Evolutionary conservation across 352 stramenopile species (phyloP).

Genomic region (Elongisporangium anandrum): DNA sequence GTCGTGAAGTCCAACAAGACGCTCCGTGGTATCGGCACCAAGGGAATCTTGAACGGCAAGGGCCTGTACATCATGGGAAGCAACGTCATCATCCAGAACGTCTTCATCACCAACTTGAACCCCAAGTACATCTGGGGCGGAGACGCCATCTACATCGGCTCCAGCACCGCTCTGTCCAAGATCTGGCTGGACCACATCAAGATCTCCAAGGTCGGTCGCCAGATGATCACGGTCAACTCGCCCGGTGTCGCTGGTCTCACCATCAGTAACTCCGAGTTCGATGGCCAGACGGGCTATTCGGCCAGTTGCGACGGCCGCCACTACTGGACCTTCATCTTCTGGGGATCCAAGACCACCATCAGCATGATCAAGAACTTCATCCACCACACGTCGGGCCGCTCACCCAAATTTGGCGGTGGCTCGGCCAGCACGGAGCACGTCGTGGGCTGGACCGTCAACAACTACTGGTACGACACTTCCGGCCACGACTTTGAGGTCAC

Average conservation of each 20-base stretch:
- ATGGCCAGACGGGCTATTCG: conserved; percentile 30
- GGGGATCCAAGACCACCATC: conserved; percentile 28
- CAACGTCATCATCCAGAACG: conserved; percentile 56
- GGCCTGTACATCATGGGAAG: conserved; percentile 24
- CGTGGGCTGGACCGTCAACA: conserved; percentile 21
- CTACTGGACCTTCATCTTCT: conserved; percentile 40
- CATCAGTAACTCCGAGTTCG: conserved; percentile 48
- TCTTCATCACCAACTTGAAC: conserved; percentile 55
- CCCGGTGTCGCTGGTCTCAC: conserved; percentile 21
- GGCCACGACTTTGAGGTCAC: conserved; percentile 22
- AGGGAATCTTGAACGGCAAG: conserved; percentile 34
- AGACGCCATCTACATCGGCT: conserved; percentile 21
- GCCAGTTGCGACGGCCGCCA: conserved; percentile 35
- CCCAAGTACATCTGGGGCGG: conserved; percentile 37
- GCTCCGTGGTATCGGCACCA: conserved; percentile 26
- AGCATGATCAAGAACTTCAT: conserved; percentile 41
- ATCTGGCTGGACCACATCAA: conserved; percentile 56
- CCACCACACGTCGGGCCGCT: conserved; percentile 35
- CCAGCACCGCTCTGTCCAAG: conserved; percentile 11
- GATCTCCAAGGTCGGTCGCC: conserved; percentile 25
- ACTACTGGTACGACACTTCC: conserved; percentile 18
- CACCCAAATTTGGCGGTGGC: conserved; percentile 26
- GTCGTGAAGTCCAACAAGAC: conserved; percentile 35
- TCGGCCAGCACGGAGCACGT: conserved; percentile 10
- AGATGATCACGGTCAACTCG: conserved; percentile 34